phyloP scores from a whole-genome alignment of 2,329 filamentous ascomycete genomes.

The Hymenoscyphus repandus region DNA sequence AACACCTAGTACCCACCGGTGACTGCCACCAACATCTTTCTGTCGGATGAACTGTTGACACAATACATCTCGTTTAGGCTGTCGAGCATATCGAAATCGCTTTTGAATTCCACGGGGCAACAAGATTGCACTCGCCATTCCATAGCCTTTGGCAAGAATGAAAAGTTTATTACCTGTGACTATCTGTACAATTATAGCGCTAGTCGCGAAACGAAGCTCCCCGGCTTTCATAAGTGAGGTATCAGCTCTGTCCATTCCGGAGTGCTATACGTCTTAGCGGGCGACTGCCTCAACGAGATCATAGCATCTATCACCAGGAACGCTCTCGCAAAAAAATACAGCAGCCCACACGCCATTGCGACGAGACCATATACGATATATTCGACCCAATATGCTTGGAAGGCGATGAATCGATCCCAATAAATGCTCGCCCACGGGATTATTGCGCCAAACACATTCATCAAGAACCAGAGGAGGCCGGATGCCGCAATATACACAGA shows the following conservation, averaged over 20 bases:
- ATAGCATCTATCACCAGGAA: not conserved
- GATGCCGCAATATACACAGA: constrained; percentile 9
- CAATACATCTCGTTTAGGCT: too few relatives aligned
- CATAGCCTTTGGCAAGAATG: too few relatives aligned
- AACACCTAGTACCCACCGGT: too few relatives aligned
- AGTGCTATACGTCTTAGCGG: not conserved
- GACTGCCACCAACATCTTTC: too few relatives aligned
- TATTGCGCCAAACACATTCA: constrained; percentile 2
- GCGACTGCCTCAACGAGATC: not conserved
- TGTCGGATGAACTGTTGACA: too few relatives aligned
- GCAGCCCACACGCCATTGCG: not conserved
- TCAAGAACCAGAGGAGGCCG: constrained; percentile 4
- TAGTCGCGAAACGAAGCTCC: too few relatives aligned
- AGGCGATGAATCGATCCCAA: constrained; percentile 5
- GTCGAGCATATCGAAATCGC: too few relatives aligned
- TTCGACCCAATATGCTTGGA: constrained; percentile 3
- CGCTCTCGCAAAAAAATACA: not conserved
- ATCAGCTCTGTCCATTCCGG: not conserved
- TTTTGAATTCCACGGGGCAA: too few relatives aligned
- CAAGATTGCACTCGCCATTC: too few relatives aligned
- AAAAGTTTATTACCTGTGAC: too few relatives aligned
- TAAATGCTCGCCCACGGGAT: not conserved
- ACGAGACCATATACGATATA: constrained; percentile 6
- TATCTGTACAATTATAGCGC: too few relatives aligned
- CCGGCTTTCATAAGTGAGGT: constrained; percentile 1